Base-by-base conservation (phyloP, 2,329 filamentous ascomycete genomes). In the Fusarium longipes region DNA sequence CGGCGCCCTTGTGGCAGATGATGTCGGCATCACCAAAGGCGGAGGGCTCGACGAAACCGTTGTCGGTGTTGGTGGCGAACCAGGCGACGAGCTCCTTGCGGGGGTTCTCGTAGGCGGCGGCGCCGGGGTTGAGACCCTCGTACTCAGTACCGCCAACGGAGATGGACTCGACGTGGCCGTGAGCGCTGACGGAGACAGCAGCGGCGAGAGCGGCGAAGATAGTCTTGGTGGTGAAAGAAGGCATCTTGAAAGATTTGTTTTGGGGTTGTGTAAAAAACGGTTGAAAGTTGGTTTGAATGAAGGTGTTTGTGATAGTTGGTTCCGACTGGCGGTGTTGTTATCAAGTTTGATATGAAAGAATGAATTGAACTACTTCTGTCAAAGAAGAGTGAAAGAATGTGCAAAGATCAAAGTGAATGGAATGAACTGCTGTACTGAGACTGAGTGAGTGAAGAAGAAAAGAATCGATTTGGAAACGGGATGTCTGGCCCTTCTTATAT, bases 11-110 rank as follows among this genome's bases (percentile, higher is more conserved):
- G 78, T 84, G 82, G 76, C 83, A 85, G 75, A 80, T 81, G 65
- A 85, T 83, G 59, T 84, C 82, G 49, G 75, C 44, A 20, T 72
- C 74, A 52, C 66, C 69, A 67, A 78, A 82, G 57, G 75, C 76
- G 56, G 79, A 72, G 42, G 80, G 79, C 47, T 75, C 80, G 22
- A 86, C 82, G 74, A 83, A 85, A 67, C 85, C 84, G 75, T 84
- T 83, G 73, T 83, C 82, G 47, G 80, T 80, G 64, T 82, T 78
- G 39, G 76, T 66, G 15, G 78, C 77, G 38, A 74, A 73, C 82
- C 82, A 83, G 36, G 80, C 82, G 20, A 73, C 57, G 12, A 74
- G 71, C 40, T 65, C 57, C 44, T 60, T 58, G 32, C 70, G 73
- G 18, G 68, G 65, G 51, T 68, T 70, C 12, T 67, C 52, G 61